phyloP scores from a whole-genome alignment of 2,329 filamentous ascomycete species.

The Pseudocercospora cruenta region DNA sequence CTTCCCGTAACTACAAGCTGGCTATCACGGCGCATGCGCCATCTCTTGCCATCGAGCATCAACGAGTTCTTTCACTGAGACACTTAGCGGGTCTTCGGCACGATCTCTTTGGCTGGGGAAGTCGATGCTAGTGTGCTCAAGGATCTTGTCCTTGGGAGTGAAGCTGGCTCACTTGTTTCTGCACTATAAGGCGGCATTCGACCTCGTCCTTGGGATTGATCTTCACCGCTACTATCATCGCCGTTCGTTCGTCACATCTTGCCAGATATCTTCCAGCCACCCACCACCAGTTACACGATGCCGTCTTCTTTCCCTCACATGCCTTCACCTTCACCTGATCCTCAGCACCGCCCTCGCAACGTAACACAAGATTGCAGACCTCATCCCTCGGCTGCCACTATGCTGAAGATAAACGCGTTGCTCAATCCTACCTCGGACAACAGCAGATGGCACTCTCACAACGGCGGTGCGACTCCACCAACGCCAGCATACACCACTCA shows the following conservation, averaged over 20 bases:
- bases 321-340: conserved; percentile 27
- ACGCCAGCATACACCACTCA: conserved; percentile 33
- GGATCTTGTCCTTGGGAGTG: conserved; percentile 20
- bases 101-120: conserved; percentile 24
- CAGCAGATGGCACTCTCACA: conserved; percentile 23
- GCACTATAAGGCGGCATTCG: conserved; percentile 30
- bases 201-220: conserved; percentile 25
- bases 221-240: conserved; percentile 27
- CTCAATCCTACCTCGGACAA: conserved; percentile 42
- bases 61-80: conserved; percentile 29
- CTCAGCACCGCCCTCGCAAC: conserved; percentile 18
- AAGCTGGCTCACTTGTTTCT: conserved; percentile 23
- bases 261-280: conserved; percentile 32
- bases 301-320: conserved; percentile 25
- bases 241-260: conserved; percentile 14
- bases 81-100: conserved; percentile 27
- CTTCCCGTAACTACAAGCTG: conserved; percentile 27
- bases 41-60: conserved; percentile 19
- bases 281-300: conserved; percentile 24
- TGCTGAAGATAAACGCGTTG: conserved; percentile 48
- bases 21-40: conserved; percentile 8
- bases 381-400: conserved; percentile 26
- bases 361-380: conserved; percentile 23
- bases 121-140: conserved; percentile 22
- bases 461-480: conserved; percentile 27